A percentile compares a stretch with the other conserved stretches of the same genome.
phyloP scores from a whole-genome alignment of 352 stramenopile genomes.

The Thalassiosira gravida region DNA sequence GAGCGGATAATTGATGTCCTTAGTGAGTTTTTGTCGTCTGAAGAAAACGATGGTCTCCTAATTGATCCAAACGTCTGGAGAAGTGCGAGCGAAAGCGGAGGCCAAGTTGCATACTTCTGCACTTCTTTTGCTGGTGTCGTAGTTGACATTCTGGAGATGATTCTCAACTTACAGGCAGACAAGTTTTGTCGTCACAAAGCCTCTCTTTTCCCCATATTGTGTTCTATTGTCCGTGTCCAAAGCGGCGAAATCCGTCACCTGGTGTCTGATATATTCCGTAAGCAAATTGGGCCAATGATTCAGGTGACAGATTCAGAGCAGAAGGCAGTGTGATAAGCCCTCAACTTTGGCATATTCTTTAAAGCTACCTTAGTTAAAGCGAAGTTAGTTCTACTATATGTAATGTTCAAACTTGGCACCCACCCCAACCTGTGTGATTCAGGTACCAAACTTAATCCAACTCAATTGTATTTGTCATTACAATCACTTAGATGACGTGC shows the following conservation, averaged over 20 bases:
- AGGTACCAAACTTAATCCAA: too few relatives aligned
- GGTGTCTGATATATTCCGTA: conserved; percentile 74
- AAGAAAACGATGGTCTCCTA: conserved; percentile 70
- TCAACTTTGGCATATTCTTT: not conserved
- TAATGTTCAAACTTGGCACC: too few relatives aligned
- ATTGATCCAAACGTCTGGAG: conserved; percentile 84
- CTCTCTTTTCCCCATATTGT: conserved; percentile 75
- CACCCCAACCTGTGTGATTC: too few relatives aligned
- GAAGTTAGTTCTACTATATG: too few relatives aligned
- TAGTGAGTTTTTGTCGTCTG: conserved; percentile 74
- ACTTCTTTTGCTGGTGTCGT: conserved; percentile 83
- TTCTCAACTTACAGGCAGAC: conserved; percentile 62
- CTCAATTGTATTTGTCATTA: too few relatives aligned
- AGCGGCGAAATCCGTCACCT: conserved; percentile 82
- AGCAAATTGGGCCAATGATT: conserved; percentile 67
- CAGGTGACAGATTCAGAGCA: conserved; percentile 23
- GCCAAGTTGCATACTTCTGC: conserved; percentile 82
- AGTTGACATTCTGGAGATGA: conserved; percentile 73
- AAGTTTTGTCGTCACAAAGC: conserved; percentile 73
- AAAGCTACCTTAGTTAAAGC: too few relatives aligned
- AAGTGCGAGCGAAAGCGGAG: conserved; percentile 75
- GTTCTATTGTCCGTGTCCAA: conserved; percentile 71
- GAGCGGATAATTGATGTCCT: conserved; percentile 75
- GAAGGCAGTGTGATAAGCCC: conserved; percentile 1
- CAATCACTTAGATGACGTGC: too few relatives aligned